These are phyloP conservation scores for Rhipidocladum racemiflorum DNA, from an alignment of 176 grass and related monocot genomes.

Conservation along the genomic window DNA sequence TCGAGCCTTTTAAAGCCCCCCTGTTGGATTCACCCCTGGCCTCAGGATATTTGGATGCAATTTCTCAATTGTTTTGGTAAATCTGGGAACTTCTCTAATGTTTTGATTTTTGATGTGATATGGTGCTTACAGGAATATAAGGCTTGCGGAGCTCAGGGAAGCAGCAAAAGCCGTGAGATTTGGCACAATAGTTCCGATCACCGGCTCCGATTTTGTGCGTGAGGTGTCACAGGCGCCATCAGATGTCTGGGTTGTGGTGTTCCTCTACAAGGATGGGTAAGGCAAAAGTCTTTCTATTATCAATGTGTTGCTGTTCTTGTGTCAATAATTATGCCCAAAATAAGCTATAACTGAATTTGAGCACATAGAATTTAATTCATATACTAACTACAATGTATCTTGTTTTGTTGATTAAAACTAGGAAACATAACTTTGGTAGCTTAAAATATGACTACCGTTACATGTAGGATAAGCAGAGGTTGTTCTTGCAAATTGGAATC, in stretches of 20 bases:
- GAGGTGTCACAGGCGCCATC: constrained; percentile 87
- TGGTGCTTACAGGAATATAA: constrained; percentile 64
- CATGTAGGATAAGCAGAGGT: not conserved
- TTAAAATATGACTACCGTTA: constrained; percentile 2
- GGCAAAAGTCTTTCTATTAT: not conserved
- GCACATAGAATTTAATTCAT: not conserved
- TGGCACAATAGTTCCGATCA: constrained; percentile 64
- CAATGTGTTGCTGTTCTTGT: not conserved
- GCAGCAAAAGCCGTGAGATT: constrained; percentile 59
- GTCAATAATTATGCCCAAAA: not conserved
- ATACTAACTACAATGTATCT: not conserved
- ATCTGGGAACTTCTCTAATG: not conserved
- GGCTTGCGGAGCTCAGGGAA: constrained; percentile 79
- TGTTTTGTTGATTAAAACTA: not conserved
- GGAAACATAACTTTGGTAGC: not conserved
- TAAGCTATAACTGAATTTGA: not conserved
- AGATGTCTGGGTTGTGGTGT: constrained; percentile 92
- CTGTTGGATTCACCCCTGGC: no score
- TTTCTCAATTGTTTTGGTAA: not conserved
- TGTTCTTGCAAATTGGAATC: not conserved
- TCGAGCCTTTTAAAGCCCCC: no score
- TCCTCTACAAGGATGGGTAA: constrained; percentile 97
- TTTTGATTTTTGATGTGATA: not conserved
- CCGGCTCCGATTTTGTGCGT: constrained; percentile 81
- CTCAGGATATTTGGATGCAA: not conserved